Evolutionary conservation across 1,284 basidiomycete genomes (phyloP), one percentile per base, ranked within the genome.

Genomic region (Heterobasidion annosum): DNA sequence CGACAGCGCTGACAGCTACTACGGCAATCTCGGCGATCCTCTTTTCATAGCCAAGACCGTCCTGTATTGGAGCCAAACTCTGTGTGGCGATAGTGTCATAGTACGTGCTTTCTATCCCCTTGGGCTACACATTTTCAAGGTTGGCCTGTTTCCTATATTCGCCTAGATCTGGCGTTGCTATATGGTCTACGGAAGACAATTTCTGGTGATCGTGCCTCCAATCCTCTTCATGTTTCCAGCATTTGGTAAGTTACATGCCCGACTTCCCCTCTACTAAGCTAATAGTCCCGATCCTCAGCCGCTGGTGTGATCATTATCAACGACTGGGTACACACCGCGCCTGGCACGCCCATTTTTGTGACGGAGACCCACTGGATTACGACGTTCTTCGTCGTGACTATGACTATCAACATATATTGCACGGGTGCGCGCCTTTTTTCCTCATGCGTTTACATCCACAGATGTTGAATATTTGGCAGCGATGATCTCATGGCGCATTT

Each of bases 121-220:
- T 8, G 33, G 19, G 16, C 6, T 48, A 9, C 8, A 48, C 34
- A n/a, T 12, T 40, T 25, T 7, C 48, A 34, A 48, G 15, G 18
- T 16, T 15, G 32, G 32, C 5, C 16, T 35, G 35, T 34, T 46
- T 8, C 48, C 35, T 40, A 19, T 47, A n/a, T 48, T 40, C 18
- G 13, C 37, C 1, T 47, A 58, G 57, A 42, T 58, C 13, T 58
- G 56, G 56, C 56, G 52, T 3, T 45, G 50, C 19, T 58, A 58
- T 43, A 32, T 54, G 16, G 46, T 58, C 9, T 57, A 51, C 43
- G 33, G 32, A 25, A 54, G 46, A 42, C 34, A 46, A 13, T 9
- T 48, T 5, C 9, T 43, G 35, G 32, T 46, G 19, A 33, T 50
- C 9, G 15, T 42, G 2, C 45, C 52, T 1, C 34, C 32, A 9